phyloP scores from a whole-genome alignment of 2,329 filamentous ascomycete species.

The Acrodontium crateriforme region DNA sequence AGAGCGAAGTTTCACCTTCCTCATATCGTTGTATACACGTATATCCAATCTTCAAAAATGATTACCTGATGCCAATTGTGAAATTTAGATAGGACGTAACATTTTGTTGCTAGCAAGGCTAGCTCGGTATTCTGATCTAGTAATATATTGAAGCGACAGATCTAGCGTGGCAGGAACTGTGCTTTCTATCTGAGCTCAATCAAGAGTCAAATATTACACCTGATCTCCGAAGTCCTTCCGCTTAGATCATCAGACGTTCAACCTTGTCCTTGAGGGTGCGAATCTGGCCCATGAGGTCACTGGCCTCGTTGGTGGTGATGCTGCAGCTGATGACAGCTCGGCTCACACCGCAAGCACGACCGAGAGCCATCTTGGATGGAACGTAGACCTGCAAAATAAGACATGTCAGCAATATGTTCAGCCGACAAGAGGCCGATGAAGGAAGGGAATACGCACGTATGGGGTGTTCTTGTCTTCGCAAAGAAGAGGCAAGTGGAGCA shows the following conservation, averaged over 20 bases:
- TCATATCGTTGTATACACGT: too few species aligned
- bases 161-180: too few species aligned
- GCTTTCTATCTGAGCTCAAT: too few species aligned
- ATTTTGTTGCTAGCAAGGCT: too few species aligned
- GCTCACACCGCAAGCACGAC: slow-evolving; percentile 78
- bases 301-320: slow-evolving; percentile 86
- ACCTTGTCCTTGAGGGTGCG: slow-evolving; percentile 85
- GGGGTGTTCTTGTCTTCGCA: slow-evolving; percentile 65
- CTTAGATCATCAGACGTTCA: slow-evolving; percentile 79
- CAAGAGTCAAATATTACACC: too few species aligned
- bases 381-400: slow-evolving; percentile 29
- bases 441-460: slow-evolving; percentile 27
- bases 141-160: too few species aligned
- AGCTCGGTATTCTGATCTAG: too few species aligned
- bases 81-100: too few species aligned
- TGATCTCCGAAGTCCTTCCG: not conserved
- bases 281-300: slow-evolving; percentile 79
- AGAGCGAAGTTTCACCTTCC: too few species aligned
- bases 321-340: slow-evolving; percentile 73
- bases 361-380: slow-evolving; percentile 65
- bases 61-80: too few species aligned
- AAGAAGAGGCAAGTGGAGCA: slow-evolving; percentile 78
- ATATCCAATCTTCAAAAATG: too few species aligned
- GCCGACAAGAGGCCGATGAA: not conserved
- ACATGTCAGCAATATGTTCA: too few species aligned